These are phyloP conservation scores for Hanseniaspora thailandica DNA, from an alignment of 805 yeast genomes.

Conservation along the genomic window DNA sequence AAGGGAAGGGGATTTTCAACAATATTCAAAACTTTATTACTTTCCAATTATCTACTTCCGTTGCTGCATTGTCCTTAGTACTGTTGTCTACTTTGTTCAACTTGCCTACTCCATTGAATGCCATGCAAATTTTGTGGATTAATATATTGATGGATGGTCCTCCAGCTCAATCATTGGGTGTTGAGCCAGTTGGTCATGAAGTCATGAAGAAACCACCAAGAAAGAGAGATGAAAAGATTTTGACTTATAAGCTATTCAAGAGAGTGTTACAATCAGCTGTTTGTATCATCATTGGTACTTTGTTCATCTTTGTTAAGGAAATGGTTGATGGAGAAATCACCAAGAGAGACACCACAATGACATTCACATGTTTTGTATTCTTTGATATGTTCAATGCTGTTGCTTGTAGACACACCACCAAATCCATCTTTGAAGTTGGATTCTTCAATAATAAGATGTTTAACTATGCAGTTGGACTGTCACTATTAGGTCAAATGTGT, in stretches of 20 bases:
- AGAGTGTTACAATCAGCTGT: slow-evolving; percentile 67
- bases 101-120: slow-evolving; percentile 86
- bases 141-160: slow-evolving; percentile 98
- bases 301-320: slow-evolving; percentile 73
- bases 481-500: slow-evolving; percentile 79
- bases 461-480: slow-evolving; percentile 81
- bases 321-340: slow-evolving; percentile 75
- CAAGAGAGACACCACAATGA: slow-evolving; percentile 96
- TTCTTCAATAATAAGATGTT: slow-evolving; percentile 72
- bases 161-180: slow-evolving; percentile 95
- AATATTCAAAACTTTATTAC: slow-evolving; percentile 91
- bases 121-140: slow-evolving; percentile 97
- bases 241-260: slow-evolving; percentile 55
- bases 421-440: slow-evolving; percentile 75
- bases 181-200: slow-evolving; percentile 91
- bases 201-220: slow-evolving; percentile 97
- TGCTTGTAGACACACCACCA: slow-evolving; percentile 78
- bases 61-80: slow-evolving; percentile 83
- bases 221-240: slow-evolving; percentile 68
- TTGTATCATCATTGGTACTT: slow-evolving; percentile 73
- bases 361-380: slow-evolving; percentile 90
- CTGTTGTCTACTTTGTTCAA: slow-evolving; percentile 79
- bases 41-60: slow-evolving; percentile 89
- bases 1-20: slow-evolving; percentile 93
- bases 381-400: slow-evolving; percentile 96